phyloP scores from a whole-genome alignment of 768 basidiomycete genomes.

The Tephrocybe sp. region DNA sequence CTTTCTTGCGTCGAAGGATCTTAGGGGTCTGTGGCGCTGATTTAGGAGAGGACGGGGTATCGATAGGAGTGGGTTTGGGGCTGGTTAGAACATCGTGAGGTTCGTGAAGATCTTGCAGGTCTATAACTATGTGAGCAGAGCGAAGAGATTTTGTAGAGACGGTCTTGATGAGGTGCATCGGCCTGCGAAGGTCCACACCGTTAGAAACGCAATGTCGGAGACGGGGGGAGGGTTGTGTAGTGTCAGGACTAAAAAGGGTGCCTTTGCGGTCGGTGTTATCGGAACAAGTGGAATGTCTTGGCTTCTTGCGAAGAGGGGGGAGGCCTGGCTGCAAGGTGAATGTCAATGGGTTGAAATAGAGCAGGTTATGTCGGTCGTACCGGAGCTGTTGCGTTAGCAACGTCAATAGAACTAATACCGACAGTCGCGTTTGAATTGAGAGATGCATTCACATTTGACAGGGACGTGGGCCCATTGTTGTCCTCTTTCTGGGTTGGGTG shows the following conservation, averaged over 20 bases:
- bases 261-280: constrained; percentile 7
- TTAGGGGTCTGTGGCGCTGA: too few relatives aligned
- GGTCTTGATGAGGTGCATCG: constrained; percentile 15
- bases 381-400: constrained; percentile 17
- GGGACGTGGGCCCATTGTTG: not conserved
- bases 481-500: not conserved
- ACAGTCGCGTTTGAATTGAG: not conserved
- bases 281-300: constrained; percentile 3
- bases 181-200: constrained; percentile 11
- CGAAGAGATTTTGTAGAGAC: constrained; percentile 20
- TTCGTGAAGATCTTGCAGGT: constrained; percentile 13
- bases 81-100: constrained; percentile 5
- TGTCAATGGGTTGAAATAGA: not conserved
- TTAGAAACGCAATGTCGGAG: constrained; percentile 11
- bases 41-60: too few relatives aligned
- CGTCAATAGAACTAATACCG: not conserved
- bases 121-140: constrained; percentile 17
- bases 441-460: not conserved
- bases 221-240: not conserved
- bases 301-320: not conserved
- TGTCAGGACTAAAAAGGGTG: not conserved
- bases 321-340: constrained; percentile 1
- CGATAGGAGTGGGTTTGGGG: not conserved
- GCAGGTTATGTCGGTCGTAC: constrained; percentile 1
- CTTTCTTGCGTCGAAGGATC: too few relatives aligned